Evolutionary conservation across 768 basidiomycete genomes (phyloP).

Genomic region (Coprinellus aureogranulatus): DNA sequence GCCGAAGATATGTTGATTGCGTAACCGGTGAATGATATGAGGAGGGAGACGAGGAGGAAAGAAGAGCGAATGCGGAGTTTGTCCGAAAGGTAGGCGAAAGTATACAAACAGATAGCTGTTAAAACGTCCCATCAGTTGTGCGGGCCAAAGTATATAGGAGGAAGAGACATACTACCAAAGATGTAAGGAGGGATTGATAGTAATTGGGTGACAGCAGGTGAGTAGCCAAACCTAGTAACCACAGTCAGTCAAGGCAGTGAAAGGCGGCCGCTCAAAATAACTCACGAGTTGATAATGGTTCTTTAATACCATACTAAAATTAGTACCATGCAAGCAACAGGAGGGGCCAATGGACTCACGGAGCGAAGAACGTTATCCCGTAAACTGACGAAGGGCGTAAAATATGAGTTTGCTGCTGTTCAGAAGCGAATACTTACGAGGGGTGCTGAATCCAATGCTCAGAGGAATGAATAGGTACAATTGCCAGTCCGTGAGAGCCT

Average conservation of each 20-base stretch:
- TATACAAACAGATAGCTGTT: constrained; percentile 50
- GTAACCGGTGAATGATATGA: constrained; percentile 57
- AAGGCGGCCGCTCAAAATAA: no score
- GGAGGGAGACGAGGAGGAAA: constrained; percentile 53
- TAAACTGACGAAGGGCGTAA: constrained; percentile 43
- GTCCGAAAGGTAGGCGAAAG: constrained; percentile 61
- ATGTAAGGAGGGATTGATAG: constrained; percentile 70
- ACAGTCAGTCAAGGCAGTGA: not conserved
- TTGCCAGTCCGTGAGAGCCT: constrained; percentile 65
- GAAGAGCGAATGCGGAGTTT: constrained; percentile 50
- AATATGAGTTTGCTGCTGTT: not conserved
- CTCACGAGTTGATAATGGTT: constrained; percentile 56
- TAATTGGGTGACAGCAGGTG: constrained; percentile 55
- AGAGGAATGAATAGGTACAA: constrained; percentile 57
- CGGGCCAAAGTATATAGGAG: no score
- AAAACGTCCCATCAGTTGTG: no score
- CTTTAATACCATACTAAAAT: no score
- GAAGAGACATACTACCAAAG: constrained; percentile 58
- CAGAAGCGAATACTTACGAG: constrained; percentile 43
- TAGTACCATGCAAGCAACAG: no score
- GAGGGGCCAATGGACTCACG: constrained; percentile 47
- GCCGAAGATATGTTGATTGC: constrained; percentile 59
- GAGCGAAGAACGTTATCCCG: constrained; percentile 69
- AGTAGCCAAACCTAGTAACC: constrained; percentile 52
- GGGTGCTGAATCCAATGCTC: constrained; percentile 57